These are phyloP conservation scores for Triticum timopheevii DNA, from an alignment of 176 grass and related monocot genomes.

Conservation along the genomic window DNA sequence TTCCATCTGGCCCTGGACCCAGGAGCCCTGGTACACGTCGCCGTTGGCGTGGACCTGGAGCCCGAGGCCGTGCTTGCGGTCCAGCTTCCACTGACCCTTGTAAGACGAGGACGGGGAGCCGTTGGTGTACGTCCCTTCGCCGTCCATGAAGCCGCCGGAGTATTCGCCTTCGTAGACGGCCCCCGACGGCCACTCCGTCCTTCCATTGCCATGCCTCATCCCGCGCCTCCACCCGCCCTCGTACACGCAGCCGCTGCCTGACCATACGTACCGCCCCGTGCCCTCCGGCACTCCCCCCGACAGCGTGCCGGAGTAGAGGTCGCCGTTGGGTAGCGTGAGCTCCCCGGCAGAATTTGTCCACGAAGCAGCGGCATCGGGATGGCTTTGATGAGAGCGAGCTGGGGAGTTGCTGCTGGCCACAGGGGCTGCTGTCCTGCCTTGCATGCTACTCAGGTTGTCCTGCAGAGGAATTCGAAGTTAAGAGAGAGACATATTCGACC, in stretches of 20 bases:
- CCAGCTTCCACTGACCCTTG: slow-evolving; percentile 82
- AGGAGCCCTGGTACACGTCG: slow-evolving; percentile 79
- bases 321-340: slow-evolving; percentile 63
- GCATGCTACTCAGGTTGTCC: not conserved
- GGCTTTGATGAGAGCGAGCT: not conserved
- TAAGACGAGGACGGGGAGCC: slow-evolving; percentile 35
- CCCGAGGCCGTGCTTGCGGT: slow-evolving; percentile 84
- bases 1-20: slow-evolving; percentile 85
- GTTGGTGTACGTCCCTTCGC: slow-evolving; percentile 58
- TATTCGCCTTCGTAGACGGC: slow-evolving; percentile 71
- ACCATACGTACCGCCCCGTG: slow-evolving; percentile 71
- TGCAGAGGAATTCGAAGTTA: not conserved
- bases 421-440: not conserved
- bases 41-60: slow-evolving; percentile 72
- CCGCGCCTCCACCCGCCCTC: slow-evolving; percentile 85
- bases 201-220: slow-evolving; percentile 81
- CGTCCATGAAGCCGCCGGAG: slow-evolving; percentile 74
- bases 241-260: slow-evolving; percentile 65
- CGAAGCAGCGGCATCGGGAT: slow-evolving; percentile 2
- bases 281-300: slow-evolving; percentile 65
- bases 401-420: not conserved
- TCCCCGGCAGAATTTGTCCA: slow-evolving; percentile 39
- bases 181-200: slow-evolving; percentile 61
- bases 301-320: slow-evolving; percentile 67
- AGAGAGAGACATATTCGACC: too few relatives aligned